Base-by-base conservation (phyloP, 139 green algal genomes). In the Chlamydomonas sp. region DNA sequence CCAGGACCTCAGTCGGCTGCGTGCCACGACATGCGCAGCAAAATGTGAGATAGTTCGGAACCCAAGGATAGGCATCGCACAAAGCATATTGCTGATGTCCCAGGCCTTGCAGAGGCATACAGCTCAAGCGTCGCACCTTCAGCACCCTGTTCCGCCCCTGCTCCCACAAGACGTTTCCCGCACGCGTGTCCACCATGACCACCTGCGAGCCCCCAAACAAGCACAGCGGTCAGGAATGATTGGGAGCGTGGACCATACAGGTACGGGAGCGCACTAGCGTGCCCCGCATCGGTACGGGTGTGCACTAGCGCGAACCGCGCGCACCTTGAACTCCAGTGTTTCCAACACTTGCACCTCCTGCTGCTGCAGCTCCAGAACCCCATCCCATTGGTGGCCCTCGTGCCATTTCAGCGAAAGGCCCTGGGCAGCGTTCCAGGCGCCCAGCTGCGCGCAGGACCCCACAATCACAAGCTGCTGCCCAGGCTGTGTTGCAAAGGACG, bases 401-500 rank as follows among this genome's bases (percentile, higher is more conserved):
- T 73, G 7, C 76, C 75, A 83, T 0, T 14, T 9, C 81, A 90
- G 76, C 76, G 60, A 2, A 76, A 90, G 60, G 6, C 67, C 87
- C 60, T 79, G 69, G 4, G 62, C 76, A 5, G 76, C 63, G 73
- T 87, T 63, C 87, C 87, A 90, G 62, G 10, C 59, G 7, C 87
- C 87, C 63, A 90, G 67, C 58, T 71, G 10, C 17, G 31, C 63
- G 20, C 74, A 63, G 75, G 67, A 61, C 75, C 87, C 87, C 58
- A 90, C 87, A 20, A 90, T 59, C 60, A 76, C 87, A n/a, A 90
- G 77, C 0, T 78, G 75, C 76, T 87, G 80, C 0, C 76, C 74
- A 5, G 83, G 83, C 74, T 83, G 74, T 7, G 83, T 88, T 1
- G 83, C 57, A 14, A 88, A 88, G n/a, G 82, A 80, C 8, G 82